These are phyloP conservation scores for Acidiella bohemica DNA, from an alignment of 495 filamentous ascomycete species.

Conservation along the genomic window DNA sequence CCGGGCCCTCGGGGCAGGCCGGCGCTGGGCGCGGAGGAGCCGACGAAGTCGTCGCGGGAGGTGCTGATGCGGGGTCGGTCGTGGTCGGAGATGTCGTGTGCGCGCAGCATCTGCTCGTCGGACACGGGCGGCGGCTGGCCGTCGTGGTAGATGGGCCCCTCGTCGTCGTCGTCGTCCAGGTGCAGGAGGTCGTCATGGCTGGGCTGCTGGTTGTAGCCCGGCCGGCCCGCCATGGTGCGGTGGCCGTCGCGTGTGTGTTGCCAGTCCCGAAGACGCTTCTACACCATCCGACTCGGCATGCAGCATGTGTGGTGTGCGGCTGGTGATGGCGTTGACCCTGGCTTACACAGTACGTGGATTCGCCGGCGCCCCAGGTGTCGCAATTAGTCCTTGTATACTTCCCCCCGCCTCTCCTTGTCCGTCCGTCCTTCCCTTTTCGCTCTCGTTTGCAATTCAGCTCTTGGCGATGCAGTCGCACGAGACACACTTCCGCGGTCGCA, in stretches of 20 bases:
- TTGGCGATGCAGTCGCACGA: too few species aligned
- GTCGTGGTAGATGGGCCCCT: slow-evolving; percentile 54
- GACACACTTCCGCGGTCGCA: too few species aligned
- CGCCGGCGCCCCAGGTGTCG: too few species aligned
- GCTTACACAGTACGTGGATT: too few species aligned
- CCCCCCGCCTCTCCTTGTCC: too few species aligned
- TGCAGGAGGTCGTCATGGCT: slow-evolving; percentile 45
- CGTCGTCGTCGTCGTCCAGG: slow-evolving; percentile 59
- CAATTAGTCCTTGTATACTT: too few species aligned
- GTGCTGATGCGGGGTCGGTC: slow-evolving; percentile 63
- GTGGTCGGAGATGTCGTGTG: slow-evolving; percentile 53
- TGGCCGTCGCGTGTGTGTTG: not conserved
- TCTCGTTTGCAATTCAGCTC: too few species aligned
- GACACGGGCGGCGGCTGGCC: slow-evolving; percentile 59
- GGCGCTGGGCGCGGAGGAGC: slow-evolving; percentile 36
- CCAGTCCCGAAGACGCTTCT: not conserved
- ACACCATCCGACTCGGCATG: not conserved
- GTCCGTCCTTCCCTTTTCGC: too few species aligned
- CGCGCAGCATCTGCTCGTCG: slow-evolving; percentile 61
- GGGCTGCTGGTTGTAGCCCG: too few species aligned
- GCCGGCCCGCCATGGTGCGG: slow-evolving; percentile 56
- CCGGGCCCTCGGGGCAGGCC: slow-evolving; percentile 41
- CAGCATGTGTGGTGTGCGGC: too few species aligned
- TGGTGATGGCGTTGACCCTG: too few species aligned
- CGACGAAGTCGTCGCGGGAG: slow-evolving; percentile 92